Evolutionary conservation across 1,139 yeast genomes (phyloP).

Genomic region (Candida tetrigidarum): DNA sequence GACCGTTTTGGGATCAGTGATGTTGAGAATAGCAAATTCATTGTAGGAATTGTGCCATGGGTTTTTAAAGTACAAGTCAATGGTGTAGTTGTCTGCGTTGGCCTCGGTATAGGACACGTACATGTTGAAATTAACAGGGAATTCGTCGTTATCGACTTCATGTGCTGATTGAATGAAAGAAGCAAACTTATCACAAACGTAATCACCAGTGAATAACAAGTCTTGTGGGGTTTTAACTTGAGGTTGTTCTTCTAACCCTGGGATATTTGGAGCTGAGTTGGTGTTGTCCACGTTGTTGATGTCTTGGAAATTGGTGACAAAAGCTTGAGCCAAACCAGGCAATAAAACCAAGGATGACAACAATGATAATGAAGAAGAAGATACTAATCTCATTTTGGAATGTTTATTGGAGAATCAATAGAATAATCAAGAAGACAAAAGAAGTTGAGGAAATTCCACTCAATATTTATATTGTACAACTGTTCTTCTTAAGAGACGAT

Average conservation of each 20-base stretch:
- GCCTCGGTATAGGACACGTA: conserved; percentile 19
- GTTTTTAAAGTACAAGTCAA: conserved; percentile 24
- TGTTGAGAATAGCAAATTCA: conserved; percentile 21
- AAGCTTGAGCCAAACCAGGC: conserved; percentile 26
- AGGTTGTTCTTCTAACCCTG: conserved; percentile 1
- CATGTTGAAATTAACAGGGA: conserved; percentile 23
- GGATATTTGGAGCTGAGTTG: conserved; percentile 2
- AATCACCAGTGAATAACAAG: conserved; percentile 20
- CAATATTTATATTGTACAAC: too few species aligned
- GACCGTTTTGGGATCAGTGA: conserved; percentile 19
- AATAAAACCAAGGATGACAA: conserved; percentile 12
- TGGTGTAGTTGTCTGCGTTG: conserved; percentile 22
- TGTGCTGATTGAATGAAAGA: conserved; percentile 21
- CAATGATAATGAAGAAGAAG: too few species aligned
- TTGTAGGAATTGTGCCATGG: conserved; percentile 17
- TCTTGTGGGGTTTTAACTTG: conserved; percentile 18
- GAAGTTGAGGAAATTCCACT: too few species aligned
- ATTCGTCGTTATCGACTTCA: conserved; percentile 20
- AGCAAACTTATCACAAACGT: conserved; percentile 25
- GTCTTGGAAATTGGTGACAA: conserved; percentile 27
- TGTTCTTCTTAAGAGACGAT: too few species aligned
- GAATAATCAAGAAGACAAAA: too few species aligned
- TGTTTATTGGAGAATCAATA: too few species aligned
- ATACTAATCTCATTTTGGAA: too few species aligned
- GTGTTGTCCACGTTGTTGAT: conserved; percentile 12